Percentiles rank a stretch among this genome's conserved stretches.
Conservation (phyloP, 192 early-diverging fungal species). For the Lobosporangium transversale region DNA sequence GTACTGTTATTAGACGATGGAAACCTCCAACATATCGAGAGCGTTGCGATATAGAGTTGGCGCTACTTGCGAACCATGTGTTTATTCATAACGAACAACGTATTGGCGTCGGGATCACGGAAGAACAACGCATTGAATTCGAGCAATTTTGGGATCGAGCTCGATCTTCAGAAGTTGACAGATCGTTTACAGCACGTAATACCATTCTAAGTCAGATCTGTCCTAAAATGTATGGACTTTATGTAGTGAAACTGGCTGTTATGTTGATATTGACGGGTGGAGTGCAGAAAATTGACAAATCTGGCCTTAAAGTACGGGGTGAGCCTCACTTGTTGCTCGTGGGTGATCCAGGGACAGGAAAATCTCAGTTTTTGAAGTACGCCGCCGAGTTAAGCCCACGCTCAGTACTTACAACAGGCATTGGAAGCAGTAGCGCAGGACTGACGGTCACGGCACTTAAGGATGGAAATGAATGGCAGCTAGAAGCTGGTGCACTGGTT, state of each 20-base stretch:
- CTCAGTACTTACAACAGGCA: constrained; percentile 79
- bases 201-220: constrained; percentile 69
- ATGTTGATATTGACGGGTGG: constrained; percentile 78
- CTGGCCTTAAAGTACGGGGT: constrained; percentile 73
- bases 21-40: constrained; percentile 56
- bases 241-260: constrained; percentile 75
- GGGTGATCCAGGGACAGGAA: constrained; percentile 83
- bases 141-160: constrained; percentile 66
- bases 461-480: constrained; percentile 80
- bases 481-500: constrained; percentile 85
- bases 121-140: constrained; percentile 67
- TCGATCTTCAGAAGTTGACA: constrained; percentile 19
- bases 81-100: constrained; percentile 68
- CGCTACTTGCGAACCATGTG: constrained; percentile 70
- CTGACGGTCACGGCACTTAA: constrained; percentile 79
- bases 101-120: constrained; percentile 54
- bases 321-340: constrained; percentile 80
- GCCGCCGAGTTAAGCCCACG: constrained; percentile 71
- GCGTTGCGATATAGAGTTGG: constrained; percentile 70
- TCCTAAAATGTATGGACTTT: constrained; percentile 76
- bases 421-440: constrained; percentile 78
- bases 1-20: constrained; percentile 70
- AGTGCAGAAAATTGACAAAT: constrained; percentile 62
- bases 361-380: constrained; percentile 84
- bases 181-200: constrained; percentile 61